Evolutionary conservation across 345 rosid genomes (phyloP).

Genomic region (Pugionium dolabratum): DNA sequence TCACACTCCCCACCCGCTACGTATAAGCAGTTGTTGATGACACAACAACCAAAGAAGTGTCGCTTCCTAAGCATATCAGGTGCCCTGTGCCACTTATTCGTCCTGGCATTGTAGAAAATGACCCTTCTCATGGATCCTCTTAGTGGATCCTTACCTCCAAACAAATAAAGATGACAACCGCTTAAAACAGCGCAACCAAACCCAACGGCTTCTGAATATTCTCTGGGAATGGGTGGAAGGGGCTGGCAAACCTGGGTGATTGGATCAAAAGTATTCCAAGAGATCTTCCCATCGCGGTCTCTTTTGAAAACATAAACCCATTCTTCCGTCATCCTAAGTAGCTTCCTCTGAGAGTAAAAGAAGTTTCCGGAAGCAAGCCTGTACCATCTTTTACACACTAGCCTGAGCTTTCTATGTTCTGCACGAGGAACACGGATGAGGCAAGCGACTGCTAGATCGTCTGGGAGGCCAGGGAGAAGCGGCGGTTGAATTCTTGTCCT

Average conservation of each 20-base stretch:
- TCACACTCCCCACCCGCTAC: conserved; percentile 99
- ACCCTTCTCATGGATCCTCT: conserved; percentile 93
- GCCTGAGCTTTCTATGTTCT: conserved; percentile 78
- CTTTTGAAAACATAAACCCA: conserved; percentile 94
- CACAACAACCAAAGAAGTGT: conserved; percentile 91
- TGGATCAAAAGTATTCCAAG: conserved; percentile 94
- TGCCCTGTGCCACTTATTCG: conserved; percentile 94
- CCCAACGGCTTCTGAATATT: conserved; percentile 89
- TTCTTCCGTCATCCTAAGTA: conserved; percentile 86
- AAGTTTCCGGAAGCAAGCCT: conserved; percentile 73
- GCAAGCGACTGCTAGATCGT: conserved; percentile 93
- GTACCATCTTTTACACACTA: conserved; percentile 89
- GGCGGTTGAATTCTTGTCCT: conserved; percentile 79
- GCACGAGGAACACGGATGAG: conserved; percentile 90
- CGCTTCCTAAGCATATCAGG: conserved; percentile 97
- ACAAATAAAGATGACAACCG: conserved; percentile 84
- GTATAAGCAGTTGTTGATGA: conserved; percentile 84
- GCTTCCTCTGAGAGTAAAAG: conserved; percentile 74
- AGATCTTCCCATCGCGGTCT: conserved; percentile 88
- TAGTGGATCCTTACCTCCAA: conserved; percentile 92
- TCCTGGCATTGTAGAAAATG: conserved; percentile 82
- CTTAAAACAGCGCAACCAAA: conserved; percentile 97
- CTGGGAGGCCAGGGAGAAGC: conserved; percentile 90
- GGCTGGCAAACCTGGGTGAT: conserved; percentile 84
- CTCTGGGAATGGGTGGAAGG: conserved; percentile 92